phyloP scores from a whole-genome alignment of 768 basidiomycete genomes.

The Boletus reticuloceps region DNA sequence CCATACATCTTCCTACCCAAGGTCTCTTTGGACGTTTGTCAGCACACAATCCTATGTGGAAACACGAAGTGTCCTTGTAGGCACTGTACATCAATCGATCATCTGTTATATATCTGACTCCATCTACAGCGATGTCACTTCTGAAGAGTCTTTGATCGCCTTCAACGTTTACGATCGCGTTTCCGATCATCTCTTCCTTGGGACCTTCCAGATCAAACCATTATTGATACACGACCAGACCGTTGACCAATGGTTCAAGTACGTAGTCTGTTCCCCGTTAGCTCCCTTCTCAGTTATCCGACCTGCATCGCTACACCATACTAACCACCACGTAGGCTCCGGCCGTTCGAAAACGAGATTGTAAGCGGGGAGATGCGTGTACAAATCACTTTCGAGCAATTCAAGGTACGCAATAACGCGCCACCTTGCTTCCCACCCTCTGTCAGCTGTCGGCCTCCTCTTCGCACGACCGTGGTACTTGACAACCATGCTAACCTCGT shows the following conservation, averaged over 20 bases:
- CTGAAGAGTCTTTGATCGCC: conserved; percentile 76
- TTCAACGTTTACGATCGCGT: conserved; percentile 91
- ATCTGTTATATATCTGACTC: conserved; percentile 15
- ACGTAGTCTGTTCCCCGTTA: conserved; percentile 35
- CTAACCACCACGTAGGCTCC: conserved; percentile 48
- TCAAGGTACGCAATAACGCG: conserved; percentile 54
- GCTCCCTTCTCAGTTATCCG: conserved; percentile 6
- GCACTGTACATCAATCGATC: conserved; percentile 33
- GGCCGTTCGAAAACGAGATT: conserved; percentile 72
- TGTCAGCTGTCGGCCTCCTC: conserved; percentile 22
- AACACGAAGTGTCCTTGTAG: conserved; percentile 98
- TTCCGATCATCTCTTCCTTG: conserved; percentile 85
- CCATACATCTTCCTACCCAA: conserved; percentile 29
- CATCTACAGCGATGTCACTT: conserved; percentile 83
- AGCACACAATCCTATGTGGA: conserved; percentile 94
- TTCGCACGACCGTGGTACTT: conserved; percentile 25
- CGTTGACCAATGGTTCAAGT: conserved; percentile 98
- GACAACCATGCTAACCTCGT: conserved; percentile 16
- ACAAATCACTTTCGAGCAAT: conserved; percentile 91
- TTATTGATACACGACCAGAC: conserved; percentile 89
- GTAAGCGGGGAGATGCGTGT: conserved; percentile 93
- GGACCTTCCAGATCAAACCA: conserved; percentile 89
- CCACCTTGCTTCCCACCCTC: conserved; percentile 23
- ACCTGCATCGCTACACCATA: conserved; percentile 6
- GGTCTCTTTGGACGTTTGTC: conserved; percentile 63